These are phyloP conservation scores for Quercus rubra DNA, from an alignment of 306 rosid genomes.

Conservation along the genomic window DNA sequence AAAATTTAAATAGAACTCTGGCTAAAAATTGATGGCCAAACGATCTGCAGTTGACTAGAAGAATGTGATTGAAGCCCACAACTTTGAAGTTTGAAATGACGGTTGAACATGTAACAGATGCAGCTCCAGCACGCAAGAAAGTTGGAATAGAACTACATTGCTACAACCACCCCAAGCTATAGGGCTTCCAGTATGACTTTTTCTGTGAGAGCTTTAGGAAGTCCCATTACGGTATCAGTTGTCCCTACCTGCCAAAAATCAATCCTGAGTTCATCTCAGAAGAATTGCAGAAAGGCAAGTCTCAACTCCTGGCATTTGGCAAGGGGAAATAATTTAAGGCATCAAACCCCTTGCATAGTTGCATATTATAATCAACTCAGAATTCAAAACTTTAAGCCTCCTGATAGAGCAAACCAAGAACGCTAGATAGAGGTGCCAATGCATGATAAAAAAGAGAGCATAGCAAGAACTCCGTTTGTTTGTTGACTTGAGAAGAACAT, in stretches of 20 bases:
- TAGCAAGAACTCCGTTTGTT: conserved; percentile 2
- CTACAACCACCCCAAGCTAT: conserved; percentile 24
- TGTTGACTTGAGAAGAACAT: background rate
- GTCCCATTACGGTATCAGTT: conserved; percentile 90
- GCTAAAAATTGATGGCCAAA: background rate
- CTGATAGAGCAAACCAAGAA: background rate
- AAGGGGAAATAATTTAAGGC: background rate
- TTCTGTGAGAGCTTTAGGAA: conserved; percentile 75
- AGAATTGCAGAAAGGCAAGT: background rate
- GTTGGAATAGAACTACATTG: background rate
- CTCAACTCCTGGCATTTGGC: background rate
- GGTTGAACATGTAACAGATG: background rate
- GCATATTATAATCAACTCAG: too few relatives aligned
- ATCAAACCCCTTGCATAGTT: too few relatives aligned
- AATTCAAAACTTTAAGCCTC: background rate
- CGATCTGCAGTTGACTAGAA: background rate
- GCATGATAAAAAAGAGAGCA: background rate
- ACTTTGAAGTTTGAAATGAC: background rate
- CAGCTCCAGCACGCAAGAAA: background rate
- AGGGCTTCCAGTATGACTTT: conserved; percentile 67
- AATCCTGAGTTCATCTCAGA: conserved; percentile 1
- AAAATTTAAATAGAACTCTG: background rate
- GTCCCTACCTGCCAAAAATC: conserved; percentile 63
- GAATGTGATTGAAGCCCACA: background rate
- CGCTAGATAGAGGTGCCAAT: background rate